Evolutionary conservation across 2,329 filamentous ascomycete genomes (phyloP), one percentile per base, ranked within the genome.

Genomic region (Rhynchosporium agropyri): DNA sequence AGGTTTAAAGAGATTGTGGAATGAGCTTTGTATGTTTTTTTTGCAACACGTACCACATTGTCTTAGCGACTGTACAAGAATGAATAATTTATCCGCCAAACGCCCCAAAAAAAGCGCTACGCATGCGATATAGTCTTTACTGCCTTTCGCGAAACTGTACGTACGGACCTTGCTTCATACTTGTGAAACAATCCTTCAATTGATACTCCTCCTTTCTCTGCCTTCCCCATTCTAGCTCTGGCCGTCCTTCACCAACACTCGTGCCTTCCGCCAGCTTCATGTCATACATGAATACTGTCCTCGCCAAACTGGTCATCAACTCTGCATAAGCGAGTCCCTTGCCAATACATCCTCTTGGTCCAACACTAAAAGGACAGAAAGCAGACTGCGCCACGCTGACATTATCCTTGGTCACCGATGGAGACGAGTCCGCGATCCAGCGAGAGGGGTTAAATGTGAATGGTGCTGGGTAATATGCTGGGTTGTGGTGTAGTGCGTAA

Each of bases 171-270:
- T 89, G 82, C 78, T 91, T 92, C 69, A 83, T 79, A 69, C 87
- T 89, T 38, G 89, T 90, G 75, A 92, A 92, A 20, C 84, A 88
- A 73, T 92, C 89, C 58, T 82, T 77, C 62, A 91, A 77, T 78
- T 91, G 89, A 74, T 87, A 90, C 79, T 92, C 89, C 1, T 72
- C 77, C 20, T 71, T 72, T 53, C 82, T 79, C 61, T 86, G 80
- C 51, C 86, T 78, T 0, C 85, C 86, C 77, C 77, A 82, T 71
- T 82, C 83, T 7, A 78, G 71, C 36, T 77, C 77, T 10, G 40
- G 40, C 5, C 38, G 10, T 20, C 59, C 59, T 26, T 61, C 59
- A 15, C 59, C 59, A 13, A 56, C 51, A n/a, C 59, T 56, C 2
- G 73, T 67, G 29, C 70, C 70, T 45, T 66, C 65, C 29, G 67